These are phyloP conservation scores for Colletotrichum incanum DNA, from an alignment of 2,329 filamentous ascomycete species.

Conservation along the genomic window DNA sequence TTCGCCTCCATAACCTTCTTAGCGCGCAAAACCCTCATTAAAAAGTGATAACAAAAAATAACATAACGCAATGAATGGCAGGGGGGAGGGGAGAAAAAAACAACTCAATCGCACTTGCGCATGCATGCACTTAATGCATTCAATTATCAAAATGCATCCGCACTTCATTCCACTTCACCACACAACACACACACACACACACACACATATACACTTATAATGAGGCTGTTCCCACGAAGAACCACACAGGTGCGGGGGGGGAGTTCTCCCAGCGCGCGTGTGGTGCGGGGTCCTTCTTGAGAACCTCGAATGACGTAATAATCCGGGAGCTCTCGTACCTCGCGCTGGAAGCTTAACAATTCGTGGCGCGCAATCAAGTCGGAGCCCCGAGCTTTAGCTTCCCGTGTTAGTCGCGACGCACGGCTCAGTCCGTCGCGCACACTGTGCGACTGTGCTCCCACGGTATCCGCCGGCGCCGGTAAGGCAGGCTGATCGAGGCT, in stretches of 20 bases:
- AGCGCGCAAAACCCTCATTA: neutral
- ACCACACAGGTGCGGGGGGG: neutral
- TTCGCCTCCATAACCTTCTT: constrained; percentile 26
- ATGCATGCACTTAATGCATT: neutral
- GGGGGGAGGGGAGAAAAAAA: neutral
- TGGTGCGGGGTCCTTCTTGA: constrained; percentile 27
- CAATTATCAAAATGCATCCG: neutral
- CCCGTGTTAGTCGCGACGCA: neutral
- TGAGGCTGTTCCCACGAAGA: neutral
- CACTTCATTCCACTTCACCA: neutral
- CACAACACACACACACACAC: neutral
- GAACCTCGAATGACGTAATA: constrained; percentile 28
- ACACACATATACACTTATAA: neutral
- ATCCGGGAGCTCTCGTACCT: constrained; percentile 9
- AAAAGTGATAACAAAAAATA: neutral
- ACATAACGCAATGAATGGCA: neutral
- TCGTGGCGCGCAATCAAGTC: neutral
- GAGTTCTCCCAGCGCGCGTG: constrained; percentile 2
- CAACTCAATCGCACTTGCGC: neutral
- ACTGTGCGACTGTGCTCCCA: constrained; percentile 14
- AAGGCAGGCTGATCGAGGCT: neutral
- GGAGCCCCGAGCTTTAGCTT: neutral
- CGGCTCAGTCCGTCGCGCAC: neutral
- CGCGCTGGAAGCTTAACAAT: constrained; percentile 9
- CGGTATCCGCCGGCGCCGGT: neutral